Percentiles rank a stretch among this genome's conserved stretches.
Evolutionary conservation across 1,284 basidiomycete genomes (phyloP).

Genomic region (Trichosporon faecale): DNA sequence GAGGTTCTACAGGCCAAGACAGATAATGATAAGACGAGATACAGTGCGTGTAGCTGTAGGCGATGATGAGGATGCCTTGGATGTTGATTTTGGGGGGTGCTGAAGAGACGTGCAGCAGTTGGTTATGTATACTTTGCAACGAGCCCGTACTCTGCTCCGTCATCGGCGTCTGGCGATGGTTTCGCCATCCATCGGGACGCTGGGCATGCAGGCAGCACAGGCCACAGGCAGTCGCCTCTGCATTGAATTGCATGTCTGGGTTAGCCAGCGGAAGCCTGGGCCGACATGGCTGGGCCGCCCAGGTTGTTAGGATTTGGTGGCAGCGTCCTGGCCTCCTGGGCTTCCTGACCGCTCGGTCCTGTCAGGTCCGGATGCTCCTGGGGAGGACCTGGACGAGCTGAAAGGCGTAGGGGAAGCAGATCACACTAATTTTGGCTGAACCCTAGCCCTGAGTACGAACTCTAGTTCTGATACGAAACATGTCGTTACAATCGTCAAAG

Average conservation of each 20-base stretch:
- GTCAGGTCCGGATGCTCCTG: not conserved
- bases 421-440: not conserved
- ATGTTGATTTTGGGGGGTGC: not conserved
- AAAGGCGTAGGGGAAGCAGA: not conserved
- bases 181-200: not conserved
- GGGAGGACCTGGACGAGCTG: not conserved
- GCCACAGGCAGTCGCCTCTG: not conserved
- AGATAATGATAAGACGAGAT: not conserved
- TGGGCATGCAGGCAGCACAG: not conserved
- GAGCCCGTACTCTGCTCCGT: not conserved
- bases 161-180: not conserved
- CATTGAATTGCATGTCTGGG: not conserved
- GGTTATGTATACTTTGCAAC: not conserved
- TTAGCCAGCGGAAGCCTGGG: not conserved
- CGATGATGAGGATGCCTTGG: not conserved
- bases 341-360: not conserved
- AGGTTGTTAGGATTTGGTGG: not conserved
- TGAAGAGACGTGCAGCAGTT: not conserved
- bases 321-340: not conserved
- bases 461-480: constrained; percentile 4
- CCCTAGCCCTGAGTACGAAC: not conserved
- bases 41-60: not conserved
- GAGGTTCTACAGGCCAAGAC: not conserved
- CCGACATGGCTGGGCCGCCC: not conserved
- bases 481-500: not conserved